Evolutionary conservation across 129 eudicot species (phyloP).

Genomic region (Helianthus tuberosus): DNA sequence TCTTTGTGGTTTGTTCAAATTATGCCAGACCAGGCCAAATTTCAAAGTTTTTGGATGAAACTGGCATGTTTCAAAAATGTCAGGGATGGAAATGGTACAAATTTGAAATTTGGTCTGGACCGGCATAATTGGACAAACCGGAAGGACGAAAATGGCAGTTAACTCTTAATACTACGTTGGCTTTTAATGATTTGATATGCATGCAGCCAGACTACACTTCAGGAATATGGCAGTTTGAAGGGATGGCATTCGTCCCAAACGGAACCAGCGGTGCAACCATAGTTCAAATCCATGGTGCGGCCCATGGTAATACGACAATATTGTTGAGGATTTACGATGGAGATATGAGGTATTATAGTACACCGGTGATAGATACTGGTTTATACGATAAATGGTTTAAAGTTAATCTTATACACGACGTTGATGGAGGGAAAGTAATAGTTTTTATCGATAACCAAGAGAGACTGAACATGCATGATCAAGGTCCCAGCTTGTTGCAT

Average conservation of each 20-base stretch:
- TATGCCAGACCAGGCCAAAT: too few species aligned
- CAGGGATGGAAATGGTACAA: too few species aligned
- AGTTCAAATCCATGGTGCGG: conserved; percentile 49
- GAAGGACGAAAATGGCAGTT: too few species aligned
- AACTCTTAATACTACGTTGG: too few species aligned
- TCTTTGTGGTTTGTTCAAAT: too few species aligned
- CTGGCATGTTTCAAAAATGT: too few species aligned
- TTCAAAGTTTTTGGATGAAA: too few species aligned
- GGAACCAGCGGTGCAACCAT: conserved; percentile 52
- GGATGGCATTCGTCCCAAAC: conserved; percentile 44
- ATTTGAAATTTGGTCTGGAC: too few species aligned
- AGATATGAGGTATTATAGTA: conserved; percentile 41
- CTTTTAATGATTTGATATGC: conserved; percentile 2
- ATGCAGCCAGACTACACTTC: conserved; percentile 50
- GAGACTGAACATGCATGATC: conserved; percentile 25
- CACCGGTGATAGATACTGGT: conserved; percentile 25
- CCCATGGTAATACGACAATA: conserved; percentile 36
- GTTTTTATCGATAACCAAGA: conserved; percentile 38
- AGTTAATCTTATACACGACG: conserved; percentile 43
- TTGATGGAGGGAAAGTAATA: conserved; percentile 37
- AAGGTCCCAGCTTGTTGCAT: conserved; percentile 38
- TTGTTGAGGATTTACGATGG: conserved; percentile 45
- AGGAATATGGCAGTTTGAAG: conserved; percentile 51
- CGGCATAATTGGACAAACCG: too few species aligned
- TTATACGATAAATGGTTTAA: conserved; percentile 49